Percentiles rank a stretch among this genome's conserved stretches.
These are phyloP conservation scores for Hortiboletus rubellus DNA, from an alignment of 1,284 basidiomycete species.

Conservation along the genomic window DNA sequence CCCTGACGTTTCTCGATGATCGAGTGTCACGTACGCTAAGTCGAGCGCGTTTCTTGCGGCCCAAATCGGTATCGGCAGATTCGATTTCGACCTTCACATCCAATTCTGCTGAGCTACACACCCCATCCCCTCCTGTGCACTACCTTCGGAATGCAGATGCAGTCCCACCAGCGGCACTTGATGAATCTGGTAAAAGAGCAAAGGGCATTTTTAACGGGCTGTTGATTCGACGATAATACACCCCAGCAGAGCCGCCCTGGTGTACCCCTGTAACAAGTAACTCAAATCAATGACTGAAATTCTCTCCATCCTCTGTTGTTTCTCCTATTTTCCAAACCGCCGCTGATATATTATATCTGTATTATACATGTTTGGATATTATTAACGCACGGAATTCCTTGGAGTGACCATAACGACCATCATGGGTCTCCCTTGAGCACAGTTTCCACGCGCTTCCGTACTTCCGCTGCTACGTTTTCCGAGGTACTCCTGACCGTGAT, in stretches of 20 bases:
- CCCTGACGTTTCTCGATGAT: conserved; percentile 20
- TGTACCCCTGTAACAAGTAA: background rate
- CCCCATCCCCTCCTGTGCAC: conserved; percentile 5
- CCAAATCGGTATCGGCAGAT: conserved; percentile 35
- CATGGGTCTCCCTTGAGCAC: conserved; percentile 42
- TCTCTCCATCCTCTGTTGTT: background rate
- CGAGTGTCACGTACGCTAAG: conserved; percentile 12
- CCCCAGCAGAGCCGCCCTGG: too few species aligned
- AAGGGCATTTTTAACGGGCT: conserved; percentile 33
- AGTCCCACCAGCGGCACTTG: conserved; percentile 4
- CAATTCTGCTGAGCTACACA: conserved; percentile 13
- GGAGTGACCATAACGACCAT: background rate
- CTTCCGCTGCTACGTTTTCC: conserved; percentile 83
- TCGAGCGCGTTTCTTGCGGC: conserved; percentile 28
- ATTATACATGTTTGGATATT: conserved; percentile 21
- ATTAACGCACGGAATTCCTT: conserved; percentile 6
- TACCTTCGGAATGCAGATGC: conserved; percentile 3
- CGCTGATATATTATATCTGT: conserved; percentile 31
- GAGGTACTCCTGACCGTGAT: conserved; percentile 95
- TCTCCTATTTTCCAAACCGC: conserved; percentile 6
- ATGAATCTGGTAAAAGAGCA: conserved; percentile 30
- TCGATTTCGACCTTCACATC: conserved; percentile 29
- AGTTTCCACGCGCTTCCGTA: conserved; percentile 68
- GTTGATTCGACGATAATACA: conserved; percentile 32
- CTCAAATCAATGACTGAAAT: background rate